phyloP scores from a whole-genome alignment of 1,284 basidiomycete genomes.

The Ceratobasidium papillatum region DNA sequence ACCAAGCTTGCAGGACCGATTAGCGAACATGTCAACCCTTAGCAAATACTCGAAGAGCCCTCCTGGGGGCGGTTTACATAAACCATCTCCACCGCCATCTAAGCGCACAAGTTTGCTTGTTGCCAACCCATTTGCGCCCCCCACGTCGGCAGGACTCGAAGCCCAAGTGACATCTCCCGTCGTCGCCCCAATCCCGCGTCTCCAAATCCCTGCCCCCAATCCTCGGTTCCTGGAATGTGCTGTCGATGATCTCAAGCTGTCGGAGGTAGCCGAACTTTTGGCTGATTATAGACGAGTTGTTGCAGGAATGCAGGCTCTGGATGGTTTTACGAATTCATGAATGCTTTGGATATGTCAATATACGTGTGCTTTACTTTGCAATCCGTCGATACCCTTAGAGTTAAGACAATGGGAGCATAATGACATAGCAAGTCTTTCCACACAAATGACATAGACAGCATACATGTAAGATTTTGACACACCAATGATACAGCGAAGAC shows the following conservation, averaged over 20 bases:
- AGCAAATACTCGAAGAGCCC: constrained; percentile 47
- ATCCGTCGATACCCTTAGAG: constrained; percentile 6
- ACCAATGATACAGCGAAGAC: constrained; percentile 36
- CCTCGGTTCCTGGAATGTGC: constrained; percentile 72
- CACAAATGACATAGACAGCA: constrained; percentile 38
- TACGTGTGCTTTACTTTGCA: neutral
- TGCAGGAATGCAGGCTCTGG: constrained; percentile 55
- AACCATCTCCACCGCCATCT: constrained; percentile 58
- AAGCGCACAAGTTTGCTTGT: constrained; percentile 59
- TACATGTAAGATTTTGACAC: constrained; percentile 42
- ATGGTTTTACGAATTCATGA: constrained; percentile 50
- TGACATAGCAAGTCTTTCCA: constrained; percentile 39
- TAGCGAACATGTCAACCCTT: constrained; percentile 72
- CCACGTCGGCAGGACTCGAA: constrained; percentile 46
- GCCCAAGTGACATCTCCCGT: constrained; percentile 42
- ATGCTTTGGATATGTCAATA: neutral
- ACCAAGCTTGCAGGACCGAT: constrained; percentile 75
- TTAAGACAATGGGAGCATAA: constrained; percentile 33
- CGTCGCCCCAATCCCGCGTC: constrained; percentile 14
- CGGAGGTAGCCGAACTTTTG: constrained; percentile 77
- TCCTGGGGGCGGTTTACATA: constrained; percentile 42
- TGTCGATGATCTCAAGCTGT: constrained; percentile 74
- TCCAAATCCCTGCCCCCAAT: constrained; percentile 63
- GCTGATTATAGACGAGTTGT: constrained; percentile 76
- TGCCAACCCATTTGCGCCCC: constrained; percentile 52